Base-by-base conservation (phyloP, 805 yeast genomes). In the Jamesozyma hellenica region DNA sequence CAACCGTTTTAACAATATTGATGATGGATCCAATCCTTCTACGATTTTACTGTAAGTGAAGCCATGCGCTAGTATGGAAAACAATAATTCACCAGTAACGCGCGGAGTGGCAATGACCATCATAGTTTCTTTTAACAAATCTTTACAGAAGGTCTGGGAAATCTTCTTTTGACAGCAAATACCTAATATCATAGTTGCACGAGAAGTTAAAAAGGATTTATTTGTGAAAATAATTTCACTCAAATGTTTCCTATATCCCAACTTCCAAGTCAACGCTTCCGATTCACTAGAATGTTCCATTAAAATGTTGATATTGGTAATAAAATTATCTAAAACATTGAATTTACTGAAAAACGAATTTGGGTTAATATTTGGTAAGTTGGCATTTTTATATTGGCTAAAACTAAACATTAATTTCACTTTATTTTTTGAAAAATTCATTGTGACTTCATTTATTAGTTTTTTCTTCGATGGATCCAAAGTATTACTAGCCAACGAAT, bases 171-270 rank as follows among this genome's bases (percentile, higher is more conserved):
- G 74, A 0, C 84, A 71, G 33, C 85, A 57, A 28, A 80, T 74
- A 30, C 95, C 92, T 14, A 83, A 67, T 5, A 82, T 71, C 45
- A 83, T 63, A 45, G 79, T 63, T 0, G 87, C 83, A 40, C 90
- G 67, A 4, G 75, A 73, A 49, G 82, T 83, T 36, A 82, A 66
- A 28, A 78, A 71, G 0, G 84, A 74, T 19, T 68, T 67, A 3
- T 66, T 59, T 34, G 65, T 63, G 51, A 78, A 77, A 0, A 83
- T 77, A 15, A 82, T 71, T 46, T 75, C 79, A 43, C 78, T 65
- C 4, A 80, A 72, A 47, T 73, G 71, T 28, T 80, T 68, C 43
- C 74, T 71, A 82, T 86, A 83, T 43, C 79, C 70, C 5, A 76
- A 63, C 46, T 74, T 67, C 80, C 86, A 81, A 26, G 70, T 64